These are phyloP conservation scores for Cucurbita moschata DNA, from an alignment of 306 rosid genomes.

Conservation along the genomic window DNA sequence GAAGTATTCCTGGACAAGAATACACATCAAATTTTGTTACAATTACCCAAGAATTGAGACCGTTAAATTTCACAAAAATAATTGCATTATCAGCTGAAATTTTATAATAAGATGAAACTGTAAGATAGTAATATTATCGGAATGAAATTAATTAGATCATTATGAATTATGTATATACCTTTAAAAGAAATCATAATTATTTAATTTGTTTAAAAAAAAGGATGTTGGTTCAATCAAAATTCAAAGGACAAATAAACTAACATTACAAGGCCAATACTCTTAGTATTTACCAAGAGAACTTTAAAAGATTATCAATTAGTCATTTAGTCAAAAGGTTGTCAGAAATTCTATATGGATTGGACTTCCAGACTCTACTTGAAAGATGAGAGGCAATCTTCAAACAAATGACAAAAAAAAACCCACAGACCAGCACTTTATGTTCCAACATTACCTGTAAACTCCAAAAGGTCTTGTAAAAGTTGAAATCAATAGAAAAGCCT, in stretches of 20 bases:
- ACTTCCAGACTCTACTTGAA: neutral
- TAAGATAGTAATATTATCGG: neutral
- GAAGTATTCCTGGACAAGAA: slow-evolving; percentile 58
- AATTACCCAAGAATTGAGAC: neutral
- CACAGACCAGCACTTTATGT: slow-evolving; percentile 1
- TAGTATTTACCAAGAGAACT: neutral
- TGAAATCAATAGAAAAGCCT: slow-evolving; percentile 95
- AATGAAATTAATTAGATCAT: neutral
- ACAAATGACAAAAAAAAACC: neutral
- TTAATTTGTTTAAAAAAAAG: neutral
- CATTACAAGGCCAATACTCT: neutral
- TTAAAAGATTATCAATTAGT: neutral
- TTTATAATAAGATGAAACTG: neutral
- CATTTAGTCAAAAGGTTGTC: neutral
- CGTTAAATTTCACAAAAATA: neutral
- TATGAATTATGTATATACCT: neutral
- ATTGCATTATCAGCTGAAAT: neutral
- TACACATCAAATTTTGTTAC: neutral
- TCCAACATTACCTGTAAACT: slow-evolving; percentile 67
- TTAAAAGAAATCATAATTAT: neutral
- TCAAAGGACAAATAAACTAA: neutral
- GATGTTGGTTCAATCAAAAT: neutral
- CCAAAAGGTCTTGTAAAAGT: slow-evolving; percentile 95
- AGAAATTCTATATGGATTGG: neutral
- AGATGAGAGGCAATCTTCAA: neutral